A percentile compares a stretch with the other conserved stretches of the same genome.
Evolutionary conservation across 345 rosid species (phyloP).

Genomic region (Citrus maxima): DNA sequence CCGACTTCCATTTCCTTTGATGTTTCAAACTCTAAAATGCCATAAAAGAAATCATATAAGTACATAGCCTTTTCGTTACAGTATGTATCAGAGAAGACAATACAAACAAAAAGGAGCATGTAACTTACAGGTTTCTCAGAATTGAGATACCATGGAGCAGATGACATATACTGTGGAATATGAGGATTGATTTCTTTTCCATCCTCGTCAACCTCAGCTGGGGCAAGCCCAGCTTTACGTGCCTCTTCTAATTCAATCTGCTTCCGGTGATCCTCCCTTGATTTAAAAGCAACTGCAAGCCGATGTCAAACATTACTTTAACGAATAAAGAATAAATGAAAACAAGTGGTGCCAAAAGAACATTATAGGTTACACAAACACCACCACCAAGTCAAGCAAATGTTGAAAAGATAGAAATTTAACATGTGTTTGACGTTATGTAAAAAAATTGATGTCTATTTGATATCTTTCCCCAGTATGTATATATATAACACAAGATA

Average conservation of each 20-base stretch:
- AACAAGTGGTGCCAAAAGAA: not conserved
- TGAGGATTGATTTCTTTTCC: constrained; percentile 64
- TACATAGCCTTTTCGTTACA: not conserved
- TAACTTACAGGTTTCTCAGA: constrained; percentile 63
- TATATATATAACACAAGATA: too few relatives aligned
- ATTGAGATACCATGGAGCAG: constrained; percentile 59
- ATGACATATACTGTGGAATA: constrained; percentile 73
- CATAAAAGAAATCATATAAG: not conserved
- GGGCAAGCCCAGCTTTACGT: constrained; percentile 71
- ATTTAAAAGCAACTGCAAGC: constrained; percentile 58
- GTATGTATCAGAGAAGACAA: not conserved
- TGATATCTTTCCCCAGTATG: too few relatives aligned
- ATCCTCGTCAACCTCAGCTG: constrained; percentile 70
- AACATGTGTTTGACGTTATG: not conserved
- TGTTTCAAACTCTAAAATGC: constrained; percentile 59
- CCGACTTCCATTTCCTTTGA: constrained; percentile 85
- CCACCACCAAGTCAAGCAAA: not conserved
- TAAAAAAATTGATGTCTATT: too few relatives aligned
- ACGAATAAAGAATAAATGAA: not conserved
- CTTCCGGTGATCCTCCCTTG: constrained; percentile 61
- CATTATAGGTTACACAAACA: not conserved
- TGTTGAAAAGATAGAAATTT: not conserved
- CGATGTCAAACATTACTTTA: not conserved
- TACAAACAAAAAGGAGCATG: not conserved
- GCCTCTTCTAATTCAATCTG: constrained; percentile 73